Conservation (phyloP, 2,329 filamentous ascomycete genomes). For the Tolypocladium inflatum region DNA sequence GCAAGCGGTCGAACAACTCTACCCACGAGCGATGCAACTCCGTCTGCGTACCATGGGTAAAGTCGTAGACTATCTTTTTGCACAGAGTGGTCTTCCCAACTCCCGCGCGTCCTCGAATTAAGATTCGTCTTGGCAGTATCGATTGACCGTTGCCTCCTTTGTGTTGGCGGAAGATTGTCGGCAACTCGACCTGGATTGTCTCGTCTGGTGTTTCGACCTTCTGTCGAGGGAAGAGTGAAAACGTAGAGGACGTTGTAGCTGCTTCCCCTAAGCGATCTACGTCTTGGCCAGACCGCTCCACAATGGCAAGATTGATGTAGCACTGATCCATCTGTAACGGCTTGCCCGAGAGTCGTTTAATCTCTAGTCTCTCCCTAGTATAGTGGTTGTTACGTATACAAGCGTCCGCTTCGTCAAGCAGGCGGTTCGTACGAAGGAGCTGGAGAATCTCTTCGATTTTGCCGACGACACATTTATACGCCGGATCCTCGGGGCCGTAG, state of each 20-base stretch:
- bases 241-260: constrained; percentile 9
- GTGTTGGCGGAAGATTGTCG: constrained; percentile 16
- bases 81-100: constrained; percentile 31
- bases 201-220: constrained; percentile 14
- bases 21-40: constrained; percentile 3
- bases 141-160: constrained; percentile 5
- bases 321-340: constrained; percentile 22
- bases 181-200: constrained; percentile 12
- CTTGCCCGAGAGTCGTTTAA: constrained; percentile 24
- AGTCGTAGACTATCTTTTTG: constrained; percentile 30
- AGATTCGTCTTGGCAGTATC: constrained; percentile 18
- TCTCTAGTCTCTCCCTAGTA: constrained; percentile 13
- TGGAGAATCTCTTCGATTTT: constrained; percentile 4
- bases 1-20: constrained; percentile 22
- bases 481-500: constrained; percentile 1
- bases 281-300: constrained; percentile 12
- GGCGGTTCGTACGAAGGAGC: constrained; percentile 7
- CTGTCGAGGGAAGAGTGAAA: constrained; percentile 17
- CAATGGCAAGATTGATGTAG: constrained; percentile 30
- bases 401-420: constrained; percentile 2
- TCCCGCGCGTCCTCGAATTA: constrained; percentile 26
- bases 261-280: neutral
- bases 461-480: constrained; percentile 2
- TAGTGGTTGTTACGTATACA: constrained; percentile 15
- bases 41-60: constrained; percentile 6